Evolutionary conservation across 768 basidiomycete species (phyloP), one percentile per base, ranked within the genome.

Genomic region (Crucibulum laeve): DNA sequence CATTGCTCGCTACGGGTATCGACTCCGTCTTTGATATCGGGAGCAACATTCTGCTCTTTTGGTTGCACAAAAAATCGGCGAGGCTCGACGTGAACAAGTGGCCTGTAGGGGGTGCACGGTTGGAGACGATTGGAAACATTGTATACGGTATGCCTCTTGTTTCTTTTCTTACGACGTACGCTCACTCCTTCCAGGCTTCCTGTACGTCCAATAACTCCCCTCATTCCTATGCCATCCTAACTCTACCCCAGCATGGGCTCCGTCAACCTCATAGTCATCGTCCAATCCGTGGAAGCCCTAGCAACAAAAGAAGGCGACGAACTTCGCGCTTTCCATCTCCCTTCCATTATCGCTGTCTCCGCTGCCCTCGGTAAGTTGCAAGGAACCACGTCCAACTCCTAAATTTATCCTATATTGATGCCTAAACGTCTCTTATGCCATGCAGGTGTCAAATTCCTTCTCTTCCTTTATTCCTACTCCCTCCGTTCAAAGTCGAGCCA

Each of bases 111-210:
- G 92, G 92, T 26, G 80, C 87, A n/a, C 77, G 91, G 37, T 73
- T 96, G 35, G 88, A 93, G 60, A 92, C 88, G 3, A 90, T 91
- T 43, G 90, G 89, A 10, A 93, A 94, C 53, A 82, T 92, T 46
- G 68, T 90, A 42, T 95, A 92, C 53, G 91, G 90, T 80, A 35
- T 38, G 45, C 44, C 30, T 37, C 10, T 25, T 37, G 10, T 38
- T 13, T 2, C 23, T n/a, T 21, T 71, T 70, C 44, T 49, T 77
- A 79, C 79, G 50, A 35, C 56, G 50, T 48, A 25, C 5, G 42
- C 18, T 52, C 22, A 47, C 42, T 32, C 23, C 35, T 39, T 34
- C 37, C 37, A 63, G 62, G 62, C 18, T 61, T 57, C 38, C 46
- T 64, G 61, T 64, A 39, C 48, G 60, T 53, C 1, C 5, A n/a